phyloP scores from a whole-genome alignment of 1,284 basidiomycete species.

The Rhodotorula sp. region DNA sequence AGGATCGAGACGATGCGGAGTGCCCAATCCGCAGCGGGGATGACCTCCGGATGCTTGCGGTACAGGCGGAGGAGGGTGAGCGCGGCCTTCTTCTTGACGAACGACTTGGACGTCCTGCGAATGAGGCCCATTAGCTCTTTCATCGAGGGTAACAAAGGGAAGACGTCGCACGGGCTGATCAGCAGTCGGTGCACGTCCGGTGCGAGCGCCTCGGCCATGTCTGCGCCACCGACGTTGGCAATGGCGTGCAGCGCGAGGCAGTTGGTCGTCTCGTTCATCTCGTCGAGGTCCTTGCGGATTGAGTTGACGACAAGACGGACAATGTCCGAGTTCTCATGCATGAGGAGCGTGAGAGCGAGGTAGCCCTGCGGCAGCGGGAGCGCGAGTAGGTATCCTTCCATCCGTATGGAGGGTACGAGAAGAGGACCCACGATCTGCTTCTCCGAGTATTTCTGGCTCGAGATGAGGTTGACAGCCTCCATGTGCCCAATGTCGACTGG shows the following conservation, averaged over 20 bases:
- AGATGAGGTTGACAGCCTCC: conserved; percentile 98
- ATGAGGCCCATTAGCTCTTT: background rate
- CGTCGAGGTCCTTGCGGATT: conserved; percentile 94
- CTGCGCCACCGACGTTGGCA: conserved; percentile 94
- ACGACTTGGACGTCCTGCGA: conserved; percentile 81
- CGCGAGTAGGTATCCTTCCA: background rate
- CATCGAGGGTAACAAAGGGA: background rate
- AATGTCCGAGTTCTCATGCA: conserved; percentile 98
- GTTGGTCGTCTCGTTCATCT: conserved; percentile 91
- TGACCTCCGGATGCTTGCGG: conserved; percentile 91
- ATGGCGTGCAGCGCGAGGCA: conserved; percentile 97
- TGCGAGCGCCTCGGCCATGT: conserved; percentile 94
- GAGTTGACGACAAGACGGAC: conserved; percentile 95
- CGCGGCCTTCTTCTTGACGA: conserved; percentile 99
- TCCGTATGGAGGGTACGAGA: background rate
- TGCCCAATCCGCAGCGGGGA: conserved; percentile 93
- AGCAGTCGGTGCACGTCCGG: conserved; percentile 92
- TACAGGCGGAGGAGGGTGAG: conserved; percentile 89
- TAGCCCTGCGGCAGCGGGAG: conserved; percentile 68
- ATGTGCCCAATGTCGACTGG: conserved; percentile 98
- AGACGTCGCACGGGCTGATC: conserved; percentile 80
- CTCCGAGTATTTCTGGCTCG: conserved; percentile 93
- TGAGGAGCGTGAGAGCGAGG: conserved; percentile 90
- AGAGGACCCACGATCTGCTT: conserved; percentile 86
- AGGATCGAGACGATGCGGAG: conserved; percentile 90